Base-by-base conservation (phyloP, 805 yeast genomes). In the Yarrowia hollandica region DNA sequence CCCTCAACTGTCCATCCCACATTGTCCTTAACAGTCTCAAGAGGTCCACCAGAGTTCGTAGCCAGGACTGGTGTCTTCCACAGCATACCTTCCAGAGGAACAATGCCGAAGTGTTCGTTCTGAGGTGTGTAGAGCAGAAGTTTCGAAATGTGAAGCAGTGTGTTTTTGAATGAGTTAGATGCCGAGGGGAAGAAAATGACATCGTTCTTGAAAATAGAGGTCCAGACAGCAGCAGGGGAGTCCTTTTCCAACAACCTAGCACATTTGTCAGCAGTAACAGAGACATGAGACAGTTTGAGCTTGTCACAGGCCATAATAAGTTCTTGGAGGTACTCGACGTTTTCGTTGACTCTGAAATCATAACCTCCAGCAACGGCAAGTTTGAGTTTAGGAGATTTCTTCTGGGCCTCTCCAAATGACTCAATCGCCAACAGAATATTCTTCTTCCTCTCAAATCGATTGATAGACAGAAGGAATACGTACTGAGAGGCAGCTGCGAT, bases 61-160 rank as follows among this genome's bases (percentile, higher is more conserved):
- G 97, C 97, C 55, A 94, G 73, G 0, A 91, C 97, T 0, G 96
- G 90, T 0, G 85, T 85, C 25, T 88, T 86, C 60, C 81, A 77
- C 46, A 85, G 78, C 97, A 94, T 91, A 11, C 96, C 91, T 70
- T 94, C 99, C 14, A 94, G 77, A 1, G 99, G 99, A 9, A 94
- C 99, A 63, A 94, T 94, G 12, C 99, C 99, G 69, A 94, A 94
- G 73, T 94, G 99, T 71, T 94, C 99, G 66, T 80, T 80, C 0
- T 87, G 78, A 2, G 99, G 99, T 0, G 99, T 94, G 69, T 94
- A 94, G 42, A 91, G 72, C 19, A 94, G 76, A 60, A 87, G 65
- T 46, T 79, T 78, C 1, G 91, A 77, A 9, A 75, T 71, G 34
- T 78, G 69, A 30, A 94, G 73, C 23, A 94, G 76, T 2, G 79